A percentile compares a stretch with the other conserved stretches of the same genome.
Conservation (phyloP, 495 filamentous ascomycete species). For the Lentithecium fluviatile region DNA sequence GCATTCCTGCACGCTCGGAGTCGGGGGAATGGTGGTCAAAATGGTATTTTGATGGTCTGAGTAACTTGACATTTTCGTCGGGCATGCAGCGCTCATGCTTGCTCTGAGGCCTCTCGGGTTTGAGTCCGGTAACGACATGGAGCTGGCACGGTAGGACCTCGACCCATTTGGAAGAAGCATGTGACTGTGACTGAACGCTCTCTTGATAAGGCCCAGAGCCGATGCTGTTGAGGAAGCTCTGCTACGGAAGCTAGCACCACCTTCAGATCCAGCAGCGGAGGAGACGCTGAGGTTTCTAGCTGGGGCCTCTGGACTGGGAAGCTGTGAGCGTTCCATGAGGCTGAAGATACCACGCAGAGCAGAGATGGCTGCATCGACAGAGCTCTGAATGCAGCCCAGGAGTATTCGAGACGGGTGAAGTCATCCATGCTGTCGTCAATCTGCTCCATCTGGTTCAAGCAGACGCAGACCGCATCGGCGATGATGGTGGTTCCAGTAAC, state of each 20-base stretch:
- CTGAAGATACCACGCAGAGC: constrained; percentile 42
- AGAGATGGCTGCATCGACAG: constrained; percentile 38
- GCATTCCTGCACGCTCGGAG: constrained; percentile 5
- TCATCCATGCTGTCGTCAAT: constrained; percentile 40
- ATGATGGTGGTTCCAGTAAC: constrained; percentile 42
- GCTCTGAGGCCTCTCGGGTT: constrained; percentile 13
- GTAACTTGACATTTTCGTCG: constrained; percentile 23
- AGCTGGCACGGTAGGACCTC: constrained; percentile 2
- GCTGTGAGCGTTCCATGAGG: constrained; percentile 34
- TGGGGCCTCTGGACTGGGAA: not conserved
- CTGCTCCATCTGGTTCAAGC: constrained; percentile 37
- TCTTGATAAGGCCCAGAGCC: constrained; percentile 23
- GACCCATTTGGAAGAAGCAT: not conserved
- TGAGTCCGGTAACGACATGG: not conserved
- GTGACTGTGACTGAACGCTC: constrained; percentile 22
- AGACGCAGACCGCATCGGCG: constrained; percentile 40
- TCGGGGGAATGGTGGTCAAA: constrained; percentile 25
- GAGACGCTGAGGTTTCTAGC: constrained; percentile 8
- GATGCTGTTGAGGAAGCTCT: constrained; percentile 21
- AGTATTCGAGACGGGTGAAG: constrained; percentile 42
- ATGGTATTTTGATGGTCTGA: constrained; percentile 5
- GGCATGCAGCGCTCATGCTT: constrained; percentile 28
- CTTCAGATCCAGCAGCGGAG: not conserved
- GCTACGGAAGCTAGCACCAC: not conserved
- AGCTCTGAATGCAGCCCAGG: constrained; percentile 37